Evolutionary conservation across 2,329 filamentous ascomycete genomes (phyloP), one percentile per base, ranked within the genome.

Genomic region (Colletotrichum cuscutae): DNA sequence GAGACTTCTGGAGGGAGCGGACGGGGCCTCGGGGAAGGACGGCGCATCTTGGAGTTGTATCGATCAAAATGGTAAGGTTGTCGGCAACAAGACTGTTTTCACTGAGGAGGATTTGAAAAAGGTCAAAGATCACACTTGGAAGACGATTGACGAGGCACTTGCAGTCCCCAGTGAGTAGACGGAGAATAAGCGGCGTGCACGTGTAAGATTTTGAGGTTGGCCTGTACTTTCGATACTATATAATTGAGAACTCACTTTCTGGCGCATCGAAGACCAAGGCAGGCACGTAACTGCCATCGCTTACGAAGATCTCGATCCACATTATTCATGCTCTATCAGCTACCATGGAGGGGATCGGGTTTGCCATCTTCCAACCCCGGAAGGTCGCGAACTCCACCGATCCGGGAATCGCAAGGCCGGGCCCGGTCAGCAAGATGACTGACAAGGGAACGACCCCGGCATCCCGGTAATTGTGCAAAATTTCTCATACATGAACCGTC

Each of bases 91-190:
- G 72, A 49, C 72, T 1, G 52, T 74, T 2, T 82, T 79, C 78
- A 77, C 28, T 1, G 72, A 77, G 5, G 80, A 80, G 1, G 73
- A 83, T 65, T 64, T 76, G 11, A 64, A 76, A 3, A 79, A 76
- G 69, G 74, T 83, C 1, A 76, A 61, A 3, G 76, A 79, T 1
- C 81, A 82, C 30, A 82, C 81, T 0, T 82, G 81, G 80, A 58
- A 73, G 19, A 59, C 77, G 8, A 56, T 81, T 1, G 80, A 82
- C 42, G 72, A 49, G 19, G 42, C 42, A 7, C 42, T 49, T 22
- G 42, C 42, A 49, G 7, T 22, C 1, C 7, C 42, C 4, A 49
- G 42, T 8, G 19, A 49, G 42, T 49, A 49, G 19, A 49, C 7
- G 19, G 8, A 49, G 19, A 7, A 2, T 22, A 49, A 19, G 15